Evolutionary conservation across 345 rosid genomes (phyloP).

Genomic region (Fremontodendron californicum): DNA sequence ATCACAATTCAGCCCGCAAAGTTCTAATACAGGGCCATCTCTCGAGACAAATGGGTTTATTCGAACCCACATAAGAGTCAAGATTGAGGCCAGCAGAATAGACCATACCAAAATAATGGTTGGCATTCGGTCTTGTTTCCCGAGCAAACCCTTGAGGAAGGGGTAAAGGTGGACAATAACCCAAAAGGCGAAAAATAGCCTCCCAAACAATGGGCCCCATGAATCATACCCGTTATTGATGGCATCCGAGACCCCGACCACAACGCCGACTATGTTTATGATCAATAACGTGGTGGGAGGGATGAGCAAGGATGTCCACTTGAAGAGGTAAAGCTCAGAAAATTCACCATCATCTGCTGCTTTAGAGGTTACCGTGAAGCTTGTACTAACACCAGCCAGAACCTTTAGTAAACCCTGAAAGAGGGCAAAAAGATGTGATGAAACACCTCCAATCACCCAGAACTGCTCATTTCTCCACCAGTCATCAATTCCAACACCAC

Average conservation of each 20-base stretch:
- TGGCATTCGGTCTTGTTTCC: constrained; percentile 94
- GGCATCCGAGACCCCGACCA: constrained; percentile 93
- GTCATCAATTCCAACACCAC: constrained; percentile 89
- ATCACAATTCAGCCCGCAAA: constrained; percentile 93
- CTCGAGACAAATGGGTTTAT: constrained; percentile 82
- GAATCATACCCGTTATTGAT: constrained; percentile 97
- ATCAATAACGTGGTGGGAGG: constrained; percentile 88
- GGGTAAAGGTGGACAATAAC: constrained; percentile 93
- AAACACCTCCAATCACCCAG: constrained; percentile 98
- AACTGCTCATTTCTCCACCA: constrained; percentile 99
- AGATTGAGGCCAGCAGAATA: constrained; percentile 82
- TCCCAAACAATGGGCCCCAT: constrained; percentile 95
- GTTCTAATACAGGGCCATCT: constrained; percentile 84
- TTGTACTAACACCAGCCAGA: constrained; percentile 86
- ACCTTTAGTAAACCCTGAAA: constrained; percentile 95
- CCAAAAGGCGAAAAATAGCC: constrained; percentile 92
- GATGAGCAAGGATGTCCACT: constrained; percentile 88
- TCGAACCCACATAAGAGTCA: constrained; percentile 93
- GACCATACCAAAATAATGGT: constrained; percentile 96
- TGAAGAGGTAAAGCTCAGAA: constrained; percentile 93
- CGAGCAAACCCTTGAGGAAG: constrained; percentile 95
- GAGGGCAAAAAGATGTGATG: constrained; percentile 91
- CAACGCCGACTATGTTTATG: constrained; percentile 78
- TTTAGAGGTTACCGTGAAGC: constrained; percentile 93
- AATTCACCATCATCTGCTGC: constrained; percentile 92